Base-by-base conservation (phyloP, 768 basidiomycete species). In the Leucocoprinus sp. region DNA sequence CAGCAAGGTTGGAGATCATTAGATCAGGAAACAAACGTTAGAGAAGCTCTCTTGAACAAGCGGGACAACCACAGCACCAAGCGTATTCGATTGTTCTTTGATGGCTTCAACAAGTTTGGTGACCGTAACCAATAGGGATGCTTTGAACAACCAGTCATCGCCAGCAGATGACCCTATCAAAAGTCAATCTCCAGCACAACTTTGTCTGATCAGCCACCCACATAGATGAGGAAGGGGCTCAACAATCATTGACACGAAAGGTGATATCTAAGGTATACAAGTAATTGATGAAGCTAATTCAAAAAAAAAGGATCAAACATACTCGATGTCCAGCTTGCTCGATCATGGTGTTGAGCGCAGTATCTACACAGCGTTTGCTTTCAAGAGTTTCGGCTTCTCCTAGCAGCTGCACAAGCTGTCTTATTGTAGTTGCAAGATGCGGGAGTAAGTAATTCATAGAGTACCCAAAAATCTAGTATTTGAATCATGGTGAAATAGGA, bases 331-430 rank as follows among this genome's bases (percentile, higher is more conserved):
- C 72, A 4, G 69, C 66, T 51, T 68, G 71, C 50, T 84, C 77
- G 37, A 93, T 80, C 33, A 93, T 64, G 1, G 73, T 70, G 49
- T 82, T 86, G 42, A 95, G 60, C 38, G 78, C 78, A 42, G 69
- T 68, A 22, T 80, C 77, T n/a, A 93, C 69, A 47, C 83, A 72
- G 31, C 77, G 76, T 60, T 89, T 89, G 58, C 74, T 84, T 57
- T 93, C 90, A 17, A 82, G 65, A 2, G 81, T 78, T 36, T 88
- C 81, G 0, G 78, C 78, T 57, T 92, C 85, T 2, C 71, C 75
- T 50, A 90, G 71, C 19, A 95, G 65, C 37, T 58, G 64, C n/a
- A 91, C 69, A 1, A 93, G 69, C 42, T 82, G 76, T n/a, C 70
- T 65, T 17, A 92, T 69, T 0, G 74, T 69, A 0, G 66, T 59